Conservation (phyloP, 2,329 filamentous ascomycete species). For the Monosporascus sp. region DNA sequence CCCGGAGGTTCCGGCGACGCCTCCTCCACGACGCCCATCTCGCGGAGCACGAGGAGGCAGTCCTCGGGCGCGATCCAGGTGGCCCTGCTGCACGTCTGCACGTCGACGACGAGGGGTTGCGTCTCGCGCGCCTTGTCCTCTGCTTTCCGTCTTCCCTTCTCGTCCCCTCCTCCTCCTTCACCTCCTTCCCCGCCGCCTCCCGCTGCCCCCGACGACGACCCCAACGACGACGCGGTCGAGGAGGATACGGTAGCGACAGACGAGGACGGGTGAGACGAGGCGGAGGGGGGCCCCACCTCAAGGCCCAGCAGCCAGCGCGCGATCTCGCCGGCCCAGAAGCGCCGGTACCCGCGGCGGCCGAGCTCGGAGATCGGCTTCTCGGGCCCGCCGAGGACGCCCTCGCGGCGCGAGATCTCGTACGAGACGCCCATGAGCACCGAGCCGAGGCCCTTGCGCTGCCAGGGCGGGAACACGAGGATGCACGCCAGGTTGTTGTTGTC, state of each 20-base stretch:
- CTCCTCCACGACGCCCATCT: slow-evolving; percentile 69
- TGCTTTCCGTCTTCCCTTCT: slow-evolving; percentile 1
- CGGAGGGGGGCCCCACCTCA: slow-evolving; percentile 29
- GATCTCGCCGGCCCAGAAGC: slow-evolving; percentile 84
- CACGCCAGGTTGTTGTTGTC: slow-evolving; percentile 97
- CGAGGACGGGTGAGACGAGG: too few relatives aligned
- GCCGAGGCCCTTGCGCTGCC: slow-evolving; percentile 85
- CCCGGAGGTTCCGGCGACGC: slow-evolving; percentile 42
- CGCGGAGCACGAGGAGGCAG: slow-evolving; percentile 68
- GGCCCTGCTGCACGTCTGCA: slow-evolving; percentile 66
- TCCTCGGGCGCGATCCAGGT: slow-evolving; percentile 87
- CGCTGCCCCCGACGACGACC: neutral
- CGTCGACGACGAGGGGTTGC: slow-evolving; percentile 37
- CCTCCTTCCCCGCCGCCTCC: slow-evolving; percentile 3
- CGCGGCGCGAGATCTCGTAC: slow-evolving; percentile 83
- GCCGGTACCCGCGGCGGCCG: slow-evolving; percentile 73
- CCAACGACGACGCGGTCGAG: neutral
- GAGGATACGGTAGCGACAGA: too few relatives aligned
- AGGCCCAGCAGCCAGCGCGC: slow-evolving; percentile 58
- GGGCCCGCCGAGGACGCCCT: slow-evolving; percentile 80
- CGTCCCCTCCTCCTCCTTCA: slow-evolving; percentile 11
- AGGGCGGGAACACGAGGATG: slow-evolving; percentile 92
- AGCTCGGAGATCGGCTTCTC: slow-evolving; percentile 90
- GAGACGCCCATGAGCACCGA: slow-evolving; percentile 86
- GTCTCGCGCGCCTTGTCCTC: slow-evolving; percentile 28